Percentiles rank a stretch among this genome's conserved stretches.
Evolutionary conservation across 176 grass and related monocot species (phyloP).

Genomic region (Avena eriantha): DNA sequence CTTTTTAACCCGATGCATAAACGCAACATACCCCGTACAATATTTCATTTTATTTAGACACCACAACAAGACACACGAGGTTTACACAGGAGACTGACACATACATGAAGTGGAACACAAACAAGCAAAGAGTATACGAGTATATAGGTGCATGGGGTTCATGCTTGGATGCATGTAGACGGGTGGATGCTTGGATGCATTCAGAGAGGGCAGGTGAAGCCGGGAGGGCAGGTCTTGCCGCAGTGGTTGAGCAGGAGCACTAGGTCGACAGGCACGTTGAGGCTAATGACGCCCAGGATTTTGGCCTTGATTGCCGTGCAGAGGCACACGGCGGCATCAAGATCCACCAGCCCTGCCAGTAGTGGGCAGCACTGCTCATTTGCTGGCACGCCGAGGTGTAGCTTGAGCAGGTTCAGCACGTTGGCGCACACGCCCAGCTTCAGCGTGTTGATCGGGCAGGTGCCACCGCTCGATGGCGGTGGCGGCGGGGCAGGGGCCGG

Average conservation of each 20-base stretch:
- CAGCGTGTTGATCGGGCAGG: conserved; percentile 53
- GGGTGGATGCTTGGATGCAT: not conserved
- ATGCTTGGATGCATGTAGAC: too few relatives aligned
- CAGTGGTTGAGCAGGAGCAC: conserved; percentile 61
- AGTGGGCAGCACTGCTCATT: conserved; percentile 52
- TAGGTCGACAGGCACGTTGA: conserved; percentile 58
- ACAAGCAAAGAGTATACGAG: too few relatives aligned
- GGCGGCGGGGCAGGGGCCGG: not conserved
- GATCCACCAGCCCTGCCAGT: conserved; percentile 13
- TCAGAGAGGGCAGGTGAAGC: conserved; percentile 51
- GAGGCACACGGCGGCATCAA: conserved; percentile 54
- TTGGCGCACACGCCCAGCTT: conserved; percentile 38
- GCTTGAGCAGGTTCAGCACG: conserved; percentile 42
- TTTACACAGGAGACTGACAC: too few relatives aligned
- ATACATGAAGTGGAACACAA: too few relatives aligned
- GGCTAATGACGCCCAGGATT: conserved; percentile 50
- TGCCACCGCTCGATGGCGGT: not conserved
- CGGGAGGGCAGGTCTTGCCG: conserved; percentile 44
- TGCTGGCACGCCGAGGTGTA: conserved; percentile 16
- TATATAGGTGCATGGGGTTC: too few relatives aligned
- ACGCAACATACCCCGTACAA: too few relatives aligned
- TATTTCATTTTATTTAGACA: too few relatives aligned
- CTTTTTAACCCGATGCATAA: too few relatives aligned
- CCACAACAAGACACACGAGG: too few relatives aligned
- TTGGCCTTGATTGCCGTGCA: conserved; percentile 55